These are phyloP conservation scores for Globisporangium viniferum DNA, from an alignment of 352 stramenopile genomes.

Conservation along the genomic window DNA sequence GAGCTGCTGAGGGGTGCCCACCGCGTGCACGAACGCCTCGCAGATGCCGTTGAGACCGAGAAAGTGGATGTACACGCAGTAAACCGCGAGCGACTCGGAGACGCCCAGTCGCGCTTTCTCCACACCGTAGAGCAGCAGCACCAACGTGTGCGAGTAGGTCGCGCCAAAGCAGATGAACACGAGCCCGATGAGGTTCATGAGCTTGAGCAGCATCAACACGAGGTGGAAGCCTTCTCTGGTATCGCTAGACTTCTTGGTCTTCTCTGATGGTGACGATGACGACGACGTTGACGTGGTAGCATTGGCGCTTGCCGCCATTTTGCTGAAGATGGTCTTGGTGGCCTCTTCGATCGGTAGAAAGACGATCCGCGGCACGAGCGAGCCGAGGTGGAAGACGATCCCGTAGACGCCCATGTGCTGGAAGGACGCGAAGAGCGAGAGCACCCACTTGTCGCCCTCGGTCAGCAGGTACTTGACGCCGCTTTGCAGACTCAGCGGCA, in stretches of 20 bases:
- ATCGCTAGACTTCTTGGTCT: not conserved
- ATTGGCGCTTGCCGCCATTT: conserved; percentile 48
- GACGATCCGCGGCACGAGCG: conserved; percentile 93
- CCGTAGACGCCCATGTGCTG: conserved; percentile 96
- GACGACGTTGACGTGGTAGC: no score
- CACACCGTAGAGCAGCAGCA: conserved; percentile 74
- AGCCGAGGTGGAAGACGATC: conserved; percentile 94
- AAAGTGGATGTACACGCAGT: conserved; percentile 95
- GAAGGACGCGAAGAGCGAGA: conserved; percentile 86
- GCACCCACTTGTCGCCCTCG: conserved; percentile 95
- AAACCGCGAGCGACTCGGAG: conserved; percentile 54
- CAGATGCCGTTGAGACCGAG: conserved; percentile 94
- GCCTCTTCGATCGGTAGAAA: conserved; percentile 97
- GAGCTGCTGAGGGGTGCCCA: conserved; percentile 61
- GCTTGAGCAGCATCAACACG: conserved; percentile 77
- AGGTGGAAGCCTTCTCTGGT: conserved; percentile 36
- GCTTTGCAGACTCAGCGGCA: conserved; percentile 89
- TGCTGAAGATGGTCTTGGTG: conserved; percentile 93
- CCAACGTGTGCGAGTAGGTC: conserved; percentile 77
- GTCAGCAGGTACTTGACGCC: conserved; percentile 97
- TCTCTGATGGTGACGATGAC: not conserved
- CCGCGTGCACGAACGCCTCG: conserved; percentile 95
- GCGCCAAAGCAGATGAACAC: conserved; percentile 84
- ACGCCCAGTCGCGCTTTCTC: conserved; percentile 65
- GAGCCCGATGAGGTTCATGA: conserved; percentile 81